Base-by-base conservation (phyloP, 306 rosid genomes). In the Albizia julibrissin region DNA sequence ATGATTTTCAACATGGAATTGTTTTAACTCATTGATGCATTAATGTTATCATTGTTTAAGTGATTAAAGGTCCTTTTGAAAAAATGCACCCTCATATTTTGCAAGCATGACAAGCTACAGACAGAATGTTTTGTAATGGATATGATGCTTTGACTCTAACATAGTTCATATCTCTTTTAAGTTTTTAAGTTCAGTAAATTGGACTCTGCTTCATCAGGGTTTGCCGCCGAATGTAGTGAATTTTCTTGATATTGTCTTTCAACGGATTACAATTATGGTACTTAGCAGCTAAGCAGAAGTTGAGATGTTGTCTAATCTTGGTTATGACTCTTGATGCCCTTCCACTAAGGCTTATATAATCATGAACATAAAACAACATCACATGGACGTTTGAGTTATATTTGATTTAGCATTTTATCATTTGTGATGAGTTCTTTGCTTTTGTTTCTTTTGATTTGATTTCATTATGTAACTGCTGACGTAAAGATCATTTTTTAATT, bases 401-500 rank as follows among this genome's bases (percentile, higher is more conserved):
- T 74, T 18, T 52, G 33, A 18, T 52, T 74, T 52, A 31, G 52
- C 33, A 33, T 70, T 19, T 50, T 43, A 43, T 58, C 56, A 34
- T 71, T 44, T 40, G 59, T 62, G 68, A 18, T 40, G 47, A 26
- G 59, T 75, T 6, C 71, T 56, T 74, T 18, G 44, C 65, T 16
- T 78, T 75, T 67, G 18, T 76, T 52, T 8, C 72, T 56, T 33
- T 44, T 69, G 16, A 21, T 74, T 15, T 34, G 39, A 79, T 56
- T 50, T 76, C 37, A 37, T 61, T 84, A 34, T 84, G 29, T 80
- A 74, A 75, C 18, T 72, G 72, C 72, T 78, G 40, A 74, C 47
- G 43, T 79, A 62, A 78, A 66, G 65, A 70, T 83, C 49, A 56
- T 77, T 66, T 66, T 80, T 24, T 64, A 43, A 67, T 56, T 79